Base-by-base conservation (phyloP, 768 basidiomycete genomes). In the Termitomyces sp. region DNA sequence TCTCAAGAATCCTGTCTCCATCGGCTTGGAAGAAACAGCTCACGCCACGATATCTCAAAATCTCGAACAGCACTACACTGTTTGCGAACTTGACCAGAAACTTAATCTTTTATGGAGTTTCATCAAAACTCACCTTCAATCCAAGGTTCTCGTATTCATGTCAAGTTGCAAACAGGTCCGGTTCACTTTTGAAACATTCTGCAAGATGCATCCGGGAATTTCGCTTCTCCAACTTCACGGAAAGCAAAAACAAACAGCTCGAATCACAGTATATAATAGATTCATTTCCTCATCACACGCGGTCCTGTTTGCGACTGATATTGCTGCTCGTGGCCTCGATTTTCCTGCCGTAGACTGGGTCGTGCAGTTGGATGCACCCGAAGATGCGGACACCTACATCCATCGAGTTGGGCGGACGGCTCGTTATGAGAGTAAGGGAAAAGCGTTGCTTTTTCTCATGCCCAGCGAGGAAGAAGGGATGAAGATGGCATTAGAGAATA, bases 341-440 rank as follows among this genome's bases (percentile, higher is more conserved):
- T 99, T 99, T 72, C 96, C 97, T 4, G 81, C 90, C 0, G 87
- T 99, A 21, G 92, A 97, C 70, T 98, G 96, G 96, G 96, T 99
- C 1, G 67, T 99, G 28, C 96, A 99, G 68, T 74, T 94, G 12
- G 96, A 99, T 69, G 92, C 91, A 3, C 96, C 96, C 0, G 96
- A 99, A 72, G 96, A 99, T 65, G 93, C 89, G 5, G 94, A 97
- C 47, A 99, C 94, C 11, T 98, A 99, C 69, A 93, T 99, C 40
- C 96, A 99, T 68, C 86, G 96, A 30, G 95, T 99, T 2, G 96
- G 96, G 0, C 80, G 96, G 45, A 99, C 96, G 16, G 96, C 96
- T 44, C 77, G 96, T 48, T 98, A 98, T 66, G 88, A 95, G 67
- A 88, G 88, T 59, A 85, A 88, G 32, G 97, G 97, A 0, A 91